These are phyloP conservation scores for Neolentinus lepideus DNA, from an alignment of 1,284 basidiomycete genomes.

Conservation along the genomic window DNA sequence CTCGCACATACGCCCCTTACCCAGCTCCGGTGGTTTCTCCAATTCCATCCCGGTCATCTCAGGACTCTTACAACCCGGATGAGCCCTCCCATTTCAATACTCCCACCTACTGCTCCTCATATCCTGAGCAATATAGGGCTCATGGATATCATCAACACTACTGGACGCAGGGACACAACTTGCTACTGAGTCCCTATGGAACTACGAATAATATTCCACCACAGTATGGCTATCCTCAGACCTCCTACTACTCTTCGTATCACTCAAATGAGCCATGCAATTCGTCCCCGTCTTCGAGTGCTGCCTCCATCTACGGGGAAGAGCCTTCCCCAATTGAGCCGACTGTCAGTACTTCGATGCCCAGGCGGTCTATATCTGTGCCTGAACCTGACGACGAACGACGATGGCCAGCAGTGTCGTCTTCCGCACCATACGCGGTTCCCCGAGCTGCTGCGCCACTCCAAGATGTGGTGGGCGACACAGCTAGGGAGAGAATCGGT, in stretches of 20 bases:
- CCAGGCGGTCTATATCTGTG: too few species aligned
- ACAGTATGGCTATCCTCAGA: background rate
- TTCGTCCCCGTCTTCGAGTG: background rate
- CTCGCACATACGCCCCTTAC: slow-evolving; percentile 1
- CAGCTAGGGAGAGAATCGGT: slow-evolving; percentile 11
- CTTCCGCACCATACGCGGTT: background rate
- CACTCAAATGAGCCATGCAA: background rate
- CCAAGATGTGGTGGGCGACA: slow-evolving; percentile 16
- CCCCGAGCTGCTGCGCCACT: slow-evolving; percentile 14
- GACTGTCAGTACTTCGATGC: too few species aligned
- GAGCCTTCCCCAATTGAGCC: background rate
- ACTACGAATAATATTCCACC: too few species aligned
- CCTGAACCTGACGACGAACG: too few species aligned
- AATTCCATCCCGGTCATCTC: background rate
- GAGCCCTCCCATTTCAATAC: background rate
- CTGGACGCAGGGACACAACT: too few species aligned
- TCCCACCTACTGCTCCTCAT: background rate
- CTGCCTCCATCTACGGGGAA: background rate
- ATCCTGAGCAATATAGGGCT: background rate
- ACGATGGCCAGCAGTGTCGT: background rate
- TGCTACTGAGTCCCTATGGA: too few species aligned
- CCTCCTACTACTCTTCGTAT: background rate
- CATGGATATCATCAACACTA: background rate
- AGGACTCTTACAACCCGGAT: too few species aligned
- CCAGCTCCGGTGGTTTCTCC: background rate